phyloP scores from a whole-genome alignment of 2,329 filamentous ascomycete species.

The Pseudocercospora eumusae region DNA sequence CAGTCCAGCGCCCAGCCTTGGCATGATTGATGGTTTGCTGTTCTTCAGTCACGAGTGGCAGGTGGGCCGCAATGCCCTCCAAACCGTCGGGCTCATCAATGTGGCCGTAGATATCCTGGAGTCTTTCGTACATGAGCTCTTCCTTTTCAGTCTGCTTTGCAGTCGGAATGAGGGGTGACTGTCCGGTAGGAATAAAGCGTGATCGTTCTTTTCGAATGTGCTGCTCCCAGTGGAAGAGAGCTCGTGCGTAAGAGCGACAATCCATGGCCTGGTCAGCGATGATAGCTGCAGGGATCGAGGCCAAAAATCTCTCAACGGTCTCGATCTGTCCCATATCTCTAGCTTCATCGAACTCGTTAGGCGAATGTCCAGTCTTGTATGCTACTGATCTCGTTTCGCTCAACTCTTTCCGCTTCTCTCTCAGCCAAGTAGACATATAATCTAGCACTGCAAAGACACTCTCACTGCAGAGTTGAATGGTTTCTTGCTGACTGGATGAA shows the following conservation, averaged over 20 bases:
- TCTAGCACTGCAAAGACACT: constrained; percentile 88
- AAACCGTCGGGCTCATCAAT: constrained; percentile 98
- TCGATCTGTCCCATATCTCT: constrained; percentile 56
- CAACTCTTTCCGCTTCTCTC: constrained; percentile 66
- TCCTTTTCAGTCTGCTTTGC: constrained; percentile 45
- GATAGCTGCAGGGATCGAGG: constrained; percentile 68
- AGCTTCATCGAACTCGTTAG: constrained; percentile 54
- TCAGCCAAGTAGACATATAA: constrained; percentile 87
- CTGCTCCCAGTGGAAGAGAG: constrained; percentile 92
- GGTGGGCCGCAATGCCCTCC: constrained; percentile 86
- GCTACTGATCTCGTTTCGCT: constrained; percentile 45
- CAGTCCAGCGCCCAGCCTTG: constrained; percentile 89
- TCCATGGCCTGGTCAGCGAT: constrained; percentile 84
- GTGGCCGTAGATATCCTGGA: constrained; percentile 93
- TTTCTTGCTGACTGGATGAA: constrained; percentile 63
- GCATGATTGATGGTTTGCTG: constrained; percentile 91
- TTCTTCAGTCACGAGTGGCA: constrained; percentile 84
- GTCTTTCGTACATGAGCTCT: constrained; percentile 57
- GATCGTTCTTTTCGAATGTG: constrained; percentile 65
- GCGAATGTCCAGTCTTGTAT: constrained; percentile 47
- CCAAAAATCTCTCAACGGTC: constrained; percentile 71
- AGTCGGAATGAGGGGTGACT: constrained; percentile 42
- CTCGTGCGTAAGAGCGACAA: constrained; percentile 88
- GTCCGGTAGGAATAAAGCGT: constrained; percentile 44
- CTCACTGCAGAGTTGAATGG: constrained; percentile 85